Conservation (phyloP, 2,329 filamentous ascomycete species). For the Pseudogymnoascus sp. region DNA sequence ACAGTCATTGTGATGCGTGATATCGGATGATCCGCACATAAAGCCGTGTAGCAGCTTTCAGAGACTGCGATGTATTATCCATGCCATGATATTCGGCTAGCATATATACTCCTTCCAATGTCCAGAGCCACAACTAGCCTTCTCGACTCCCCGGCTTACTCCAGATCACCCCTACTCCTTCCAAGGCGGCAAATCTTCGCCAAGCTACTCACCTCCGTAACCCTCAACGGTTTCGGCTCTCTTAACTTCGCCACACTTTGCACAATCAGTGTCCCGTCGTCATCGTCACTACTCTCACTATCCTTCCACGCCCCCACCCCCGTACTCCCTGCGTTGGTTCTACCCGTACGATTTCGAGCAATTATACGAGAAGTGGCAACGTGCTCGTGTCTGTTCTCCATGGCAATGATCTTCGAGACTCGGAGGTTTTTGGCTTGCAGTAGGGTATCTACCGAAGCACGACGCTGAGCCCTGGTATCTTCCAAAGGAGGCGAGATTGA, state of each 20-base stretch:
- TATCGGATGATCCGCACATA: background rate
- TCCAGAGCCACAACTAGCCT: background rate
- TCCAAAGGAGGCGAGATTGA: background rate
- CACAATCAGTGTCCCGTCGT: background rate
- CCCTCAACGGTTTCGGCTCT: background rate
- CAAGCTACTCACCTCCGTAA: background rate
- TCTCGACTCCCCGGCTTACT: background rate
- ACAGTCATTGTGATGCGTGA: background rate
- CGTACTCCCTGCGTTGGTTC: background rate
- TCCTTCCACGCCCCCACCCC: background rate
- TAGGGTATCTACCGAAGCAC: background rate
- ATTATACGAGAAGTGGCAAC: background rate
- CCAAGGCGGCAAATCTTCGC: background rate
- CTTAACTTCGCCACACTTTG: background rate
- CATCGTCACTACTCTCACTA: background rate
- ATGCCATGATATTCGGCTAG: background rate
- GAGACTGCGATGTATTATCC: background rate
- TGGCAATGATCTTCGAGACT: background rate
- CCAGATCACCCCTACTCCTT: background rate
- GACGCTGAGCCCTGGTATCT: background rate
- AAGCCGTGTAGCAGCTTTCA: background rate
- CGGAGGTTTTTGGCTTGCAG: background rate
- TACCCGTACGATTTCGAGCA: background rate
- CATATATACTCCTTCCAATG: background rate
- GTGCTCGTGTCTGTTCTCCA: background rate